Evolutionary conservation across 768 basidiomycete genomes (phyloP), one percentile per base, ranked within the genome.

Genomic region (Panus rudis): DNA sequence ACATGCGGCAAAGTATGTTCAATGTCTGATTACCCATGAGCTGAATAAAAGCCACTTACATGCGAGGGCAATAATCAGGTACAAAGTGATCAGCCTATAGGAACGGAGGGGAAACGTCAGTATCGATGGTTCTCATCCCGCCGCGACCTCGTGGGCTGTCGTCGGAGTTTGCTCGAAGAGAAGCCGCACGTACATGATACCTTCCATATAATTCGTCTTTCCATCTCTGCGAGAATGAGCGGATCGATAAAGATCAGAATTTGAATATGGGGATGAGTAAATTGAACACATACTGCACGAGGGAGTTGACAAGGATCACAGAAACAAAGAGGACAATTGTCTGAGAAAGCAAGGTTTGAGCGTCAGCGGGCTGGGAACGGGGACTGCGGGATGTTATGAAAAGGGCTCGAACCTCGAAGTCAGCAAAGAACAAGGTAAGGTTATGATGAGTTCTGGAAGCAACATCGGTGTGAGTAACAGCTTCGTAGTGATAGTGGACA

Each of bases 341-440:
- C n/a, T n/a, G n/a, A n/a, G n/a, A n/a, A n/a, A n/a, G n/a, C n/a
- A n/a, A n/a, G n/a, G n/a, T 79, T 85, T 56, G 4, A 53, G 17
- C 23, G 16, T 39, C 20, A 14, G 6, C 2, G 38, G 3, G 28
- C 31, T 37, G 17, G 23, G 30, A 49, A 27, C 7, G n/a, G 10
- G 37, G 37, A 40, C 14, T 23, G 3, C 12, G 27, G 28, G 25
- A 30, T 42, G 16, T 22, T 13, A 43, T 43, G 60, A 7, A 44
- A 82, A 84, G n/a, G n/a, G n/a, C n/a, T n/a, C n/a, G n/a, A n/a
- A n/a, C n/a, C 76, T 92, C 88, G 57, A 92, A 91, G 61, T 90
- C 78, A 34, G 76, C 78, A 52, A 94, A 93, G 70, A 82, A 89
- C 21, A 93, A 68, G 0, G 86, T 88, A 39, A 89, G 64, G 41